Base-by-base conservation (phyloP, 441 rosid genomes). In the Melastoma candidum region DNA sequence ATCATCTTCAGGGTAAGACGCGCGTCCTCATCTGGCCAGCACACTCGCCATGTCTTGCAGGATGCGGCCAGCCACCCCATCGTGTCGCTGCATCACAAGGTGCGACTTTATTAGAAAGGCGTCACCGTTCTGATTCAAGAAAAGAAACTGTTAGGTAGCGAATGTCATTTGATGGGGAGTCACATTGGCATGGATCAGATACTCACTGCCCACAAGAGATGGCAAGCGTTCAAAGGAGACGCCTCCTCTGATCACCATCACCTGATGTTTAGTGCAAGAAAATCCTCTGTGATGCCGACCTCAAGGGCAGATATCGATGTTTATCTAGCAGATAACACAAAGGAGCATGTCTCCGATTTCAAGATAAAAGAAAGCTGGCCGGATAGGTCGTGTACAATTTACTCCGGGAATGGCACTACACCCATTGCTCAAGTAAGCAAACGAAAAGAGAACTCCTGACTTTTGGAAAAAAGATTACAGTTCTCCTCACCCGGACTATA, bases 151-250 rank as follows among this genome's bases (percentile, higher is more conserved):
- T 17, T 17, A 17, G 22, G 22, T 32, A 32, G 41, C 1, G 7
- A 8, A 32, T 32, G 41, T 4, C 41, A 6, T 3, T 32, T 32
- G 41, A 32, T 32, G 41, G 41, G 41, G 8, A 4, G 5, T 32
- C 8, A 17, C 22, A 17, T 32, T 32, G 41, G 8, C 8, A 32
- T 56, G 44, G 10, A 56, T 46, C 63, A 73, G 80, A 66, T 58
- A 12, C 26, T 50, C 55, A 71, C 77, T 2, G 67, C 56, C 4
- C 80, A 73, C 50, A n/a, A 64, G 46, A 68, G 68, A 68, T 79
- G 84, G 81, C 65, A 63, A 49, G 74, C 62, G 7, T 71, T 51
- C 48, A 70, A 52, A 48, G 82, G 79, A 48, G 71, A 74, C 2
- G 41, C 7, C 41, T 17, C 22, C 22, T 68, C 76, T 66, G 29